These are phyloP conservation scores for Taphrina communis DNA, from an alignment of 1,139 yeast genomes.

Conservation along the genomic window DNA sequence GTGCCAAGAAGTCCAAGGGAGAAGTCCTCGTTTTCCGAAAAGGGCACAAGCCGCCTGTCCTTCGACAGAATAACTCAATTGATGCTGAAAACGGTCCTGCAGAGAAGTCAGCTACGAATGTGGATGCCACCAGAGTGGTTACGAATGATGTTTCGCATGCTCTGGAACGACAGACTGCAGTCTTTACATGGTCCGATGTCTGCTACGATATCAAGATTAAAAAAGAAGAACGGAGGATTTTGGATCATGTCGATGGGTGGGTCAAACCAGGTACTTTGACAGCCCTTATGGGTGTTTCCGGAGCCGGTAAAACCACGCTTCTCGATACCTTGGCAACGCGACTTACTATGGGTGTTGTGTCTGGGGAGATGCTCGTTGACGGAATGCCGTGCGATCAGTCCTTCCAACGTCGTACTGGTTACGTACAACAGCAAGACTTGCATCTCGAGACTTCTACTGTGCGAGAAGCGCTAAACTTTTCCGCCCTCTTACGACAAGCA, in stretches of 20 bases:
- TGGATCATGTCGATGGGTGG: slow-evolving; percentile 65
- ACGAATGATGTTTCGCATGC: slow-evolving; percentile 39
- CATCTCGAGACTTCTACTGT: slow-evolving; percentile 78
- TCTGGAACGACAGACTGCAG: slow-evolving; percentile 49
- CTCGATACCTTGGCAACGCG: slow-evolving; percentile 77
- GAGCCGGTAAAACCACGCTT: slow-evolving; percentile 82
- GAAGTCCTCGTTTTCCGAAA: slow-evolving; percentile 56
- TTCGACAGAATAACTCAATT: not conserved
- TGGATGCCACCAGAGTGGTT: slow-evolving; percentile 17
- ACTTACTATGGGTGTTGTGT: slow-evolving; percentile 76
- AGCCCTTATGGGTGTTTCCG: slow-evolving; percentile 85
- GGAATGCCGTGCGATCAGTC: slow-evolving; percentile 71
- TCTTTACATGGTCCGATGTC: slow-evolving; percentile 58
- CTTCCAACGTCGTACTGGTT: slow-evolving; percentile 82
- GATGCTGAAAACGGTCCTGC: slow-evolving; percentile 25
- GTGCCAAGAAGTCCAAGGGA: slow-evolving; percentile 61
- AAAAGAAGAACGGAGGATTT: slow-evolving; percentile 57
- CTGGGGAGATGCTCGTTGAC: slow-evolving; percentile 77
- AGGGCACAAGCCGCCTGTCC: slow-evolving; percentile 18
- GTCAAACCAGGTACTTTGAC: slow-evolving; percentile 82
- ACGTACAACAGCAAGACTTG: slow-evolving; percentile 82
- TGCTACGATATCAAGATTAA: slow-evolving; percentile 56
- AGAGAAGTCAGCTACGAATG: slow-evolving; percentile 22
- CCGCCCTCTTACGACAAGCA: slow-evolving; percentile 79
- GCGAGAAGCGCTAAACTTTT: slow-evolving; percentile 74